phyloP scores from a whole-genome alignment of 495 filamentous ascomycete genomes.

The Penicillium soppii region DNA sequence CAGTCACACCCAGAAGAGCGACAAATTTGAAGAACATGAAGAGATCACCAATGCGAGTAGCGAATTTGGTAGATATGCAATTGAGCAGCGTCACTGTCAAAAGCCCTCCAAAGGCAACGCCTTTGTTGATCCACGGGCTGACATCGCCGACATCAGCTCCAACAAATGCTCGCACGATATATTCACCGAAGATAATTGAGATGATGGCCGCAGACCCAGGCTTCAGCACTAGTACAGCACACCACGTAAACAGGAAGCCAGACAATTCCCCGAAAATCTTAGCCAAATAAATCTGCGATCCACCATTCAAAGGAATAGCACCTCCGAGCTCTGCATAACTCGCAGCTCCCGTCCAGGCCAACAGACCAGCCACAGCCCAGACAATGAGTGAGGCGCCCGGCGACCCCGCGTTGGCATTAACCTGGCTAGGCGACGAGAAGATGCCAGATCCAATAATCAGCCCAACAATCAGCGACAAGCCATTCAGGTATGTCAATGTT shows the following conservation, averaged over 20 bases:
- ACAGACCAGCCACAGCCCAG: slow-evolving; percentile 83
- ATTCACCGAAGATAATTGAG: slow-evolving; percentile 96
- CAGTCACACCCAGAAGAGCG: slow-evolving; percentile 80
- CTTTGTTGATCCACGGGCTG: slow-evolving; percentile 88
- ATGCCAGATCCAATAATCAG: slow-evolving; percentile 97
- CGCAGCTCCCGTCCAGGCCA: slow-evolving; percentile 95
- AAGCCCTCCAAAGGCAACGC: slow-evolving; percentile 76
- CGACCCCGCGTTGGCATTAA: slow-evolving; percentile 89
- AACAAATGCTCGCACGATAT: slow-evolving; percentile 81
- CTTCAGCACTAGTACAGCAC: slow-evolving; percentile 89
- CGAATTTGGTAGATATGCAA: slow-evolving; percentile 84
- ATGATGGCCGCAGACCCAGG: slow-evolving; percentile 93
- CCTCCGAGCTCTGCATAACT: slow-evolving; percentile 96
- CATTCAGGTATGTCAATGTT: slow-evolving; percentile 91
- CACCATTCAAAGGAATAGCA: slow-evolving; percentile 93
- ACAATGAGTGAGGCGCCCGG: slow-evolving; percentile 87
- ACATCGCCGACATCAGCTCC: slow-evolving; percentile 74
- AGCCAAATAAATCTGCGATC: slow-evolving; percentile 85
- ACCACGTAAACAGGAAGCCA: slow-evolving; percentile 95
- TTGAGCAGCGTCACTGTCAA: slow-evolving; percentile 78
- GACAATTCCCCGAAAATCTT: slow-evolving; percentile 94
- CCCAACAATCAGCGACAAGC: slow-evolving; percentile 84
- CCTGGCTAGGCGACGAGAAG: slow-evolving; percentile 92
- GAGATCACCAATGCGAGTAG: slow-evolving; percentile 78
- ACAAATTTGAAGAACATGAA: slow-evolving; percentile 98